A percentile compares a stretch with the other conserved stretches of the same genome.
Evolutionary conservation across 148 eudicot species (phyloP).

Genomic region (Diospyros kaki): DNA sequence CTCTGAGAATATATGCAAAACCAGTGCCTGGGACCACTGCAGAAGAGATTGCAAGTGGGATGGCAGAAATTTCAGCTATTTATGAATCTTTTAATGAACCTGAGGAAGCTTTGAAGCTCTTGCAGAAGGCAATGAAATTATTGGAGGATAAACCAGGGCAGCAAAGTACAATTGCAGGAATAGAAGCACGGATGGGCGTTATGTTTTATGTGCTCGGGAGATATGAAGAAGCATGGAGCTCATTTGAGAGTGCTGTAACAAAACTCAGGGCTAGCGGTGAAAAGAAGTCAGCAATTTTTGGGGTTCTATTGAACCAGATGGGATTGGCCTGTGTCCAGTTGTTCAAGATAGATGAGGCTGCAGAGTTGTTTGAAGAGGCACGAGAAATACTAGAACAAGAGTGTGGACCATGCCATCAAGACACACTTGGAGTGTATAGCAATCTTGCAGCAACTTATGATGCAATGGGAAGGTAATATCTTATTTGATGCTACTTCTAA

Average conservation of each 20-base stretch:
- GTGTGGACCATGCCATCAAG: constrained; percentile 92
- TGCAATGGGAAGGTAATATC: constrained; percentile 90
- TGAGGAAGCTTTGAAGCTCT: constrained; percentile 79
- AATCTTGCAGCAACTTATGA: constrained; percentile 99
- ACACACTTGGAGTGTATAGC: constrained; percentile 96
- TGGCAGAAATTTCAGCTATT: constrained; percentile 86
- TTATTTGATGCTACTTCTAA: background rate
- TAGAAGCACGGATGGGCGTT: constrained; percentile 92
- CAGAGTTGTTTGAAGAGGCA: constrained; percentile 94
- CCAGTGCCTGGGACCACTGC: constrained; percentile 92
- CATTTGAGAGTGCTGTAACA: constrained; percentile 66
- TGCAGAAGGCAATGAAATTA: constrained; percentile 78
- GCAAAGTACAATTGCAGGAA: constrained; percentile 82
- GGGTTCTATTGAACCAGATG: constrained; percentile 93
- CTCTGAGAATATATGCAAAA: constrained; percentile 88
- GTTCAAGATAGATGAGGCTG: constrained; percentile 93
- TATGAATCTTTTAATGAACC: constrained; percentile 90
- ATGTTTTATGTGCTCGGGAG: constrained; percentile 85
- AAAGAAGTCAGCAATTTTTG: constrained; percentile 92
- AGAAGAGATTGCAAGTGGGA: constrained; percentile 88
- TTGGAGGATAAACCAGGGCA: constrained; percentile 91
- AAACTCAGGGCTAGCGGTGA: constrained; percentile 91
- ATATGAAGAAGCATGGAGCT: constrained; percentile 66
- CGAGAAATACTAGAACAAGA: constrained; percentile 92
- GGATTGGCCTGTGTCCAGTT: constrained; percentile 92